phyloP scores from a whole-genome alignment of 305 asterid species.

The Ruellia speciosa region DNA sequence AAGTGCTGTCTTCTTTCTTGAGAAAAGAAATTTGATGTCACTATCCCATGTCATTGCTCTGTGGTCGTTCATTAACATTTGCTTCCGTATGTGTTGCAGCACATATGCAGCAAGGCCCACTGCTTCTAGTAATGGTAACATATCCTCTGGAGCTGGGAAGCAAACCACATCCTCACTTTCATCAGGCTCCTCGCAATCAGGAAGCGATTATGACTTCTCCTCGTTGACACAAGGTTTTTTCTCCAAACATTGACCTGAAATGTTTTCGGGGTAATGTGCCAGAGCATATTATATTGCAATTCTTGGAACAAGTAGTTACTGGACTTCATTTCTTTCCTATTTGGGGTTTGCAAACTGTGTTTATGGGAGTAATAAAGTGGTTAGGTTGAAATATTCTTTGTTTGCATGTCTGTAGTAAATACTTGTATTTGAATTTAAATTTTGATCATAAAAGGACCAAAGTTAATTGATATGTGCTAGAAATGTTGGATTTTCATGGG shows the following conservation, averaged over 20 bases:
- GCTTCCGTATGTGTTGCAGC: constrained; percentile 32
- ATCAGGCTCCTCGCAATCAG: constrained; percentile 44
- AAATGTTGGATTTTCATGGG: no score
- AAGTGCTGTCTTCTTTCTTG: no score
- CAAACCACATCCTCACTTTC: constrained; percentile 34
- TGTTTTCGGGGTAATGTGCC: constrained; percentile 11
- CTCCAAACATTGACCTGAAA: constrained; percentile 31
- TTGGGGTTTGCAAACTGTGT: constrained; percentile 37
- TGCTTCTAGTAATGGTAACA: constrained; percentile 40
- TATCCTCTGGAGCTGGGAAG: constrained; percentile 33
- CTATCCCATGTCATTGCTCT: not conserved
- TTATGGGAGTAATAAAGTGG: constrained; percentile 24
- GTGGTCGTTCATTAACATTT: constrained; percentile 7
- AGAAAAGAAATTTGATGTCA: no score
- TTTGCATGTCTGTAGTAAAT: not conserved
- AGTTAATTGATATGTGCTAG: no score
- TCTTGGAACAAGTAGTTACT: constrained; percentile 22
- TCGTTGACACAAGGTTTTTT: constrained; percentile 62
- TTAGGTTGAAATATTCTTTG: constrained; percentile 1
- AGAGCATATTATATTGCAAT: constrained; percentile 8
- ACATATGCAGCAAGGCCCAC: constrained; percentile 39
- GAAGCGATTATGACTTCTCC: constrained; percentile 82
- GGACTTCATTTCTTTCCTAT: constrained; percentile 24
- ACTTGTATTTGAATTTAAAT: not conserved
- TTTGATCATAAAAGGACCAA: not conserved